These are phyloP conservation scores for Myxozyma sirexii DNA, from an alignment of 805 yeast species.

Conservation along the genomic window DNA sequence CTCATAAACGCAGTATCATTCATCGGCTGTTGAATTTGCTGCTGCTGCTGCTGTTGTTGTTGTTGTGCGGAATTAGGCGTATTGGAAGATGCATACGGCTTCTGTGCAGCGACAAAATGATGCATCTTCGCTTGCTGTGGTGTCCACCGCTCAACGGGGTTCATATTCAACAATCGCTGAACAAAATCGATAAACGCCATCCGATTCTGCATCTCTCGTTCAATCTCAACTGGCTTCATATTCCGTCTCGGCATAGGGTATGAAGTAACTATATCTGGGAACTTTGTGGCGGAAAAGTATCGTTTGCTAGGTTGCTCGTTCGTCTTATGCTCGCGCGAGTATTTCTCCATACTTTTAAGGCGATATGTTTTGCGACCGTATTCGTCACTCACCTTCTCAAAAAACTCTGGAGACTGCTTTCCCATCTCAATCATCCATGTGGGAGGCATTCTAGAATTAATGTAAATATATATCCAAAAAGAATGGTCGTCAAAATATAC, in stretches of 20 bases:
- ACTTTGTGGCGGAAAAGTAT: constrained; percentile 67
- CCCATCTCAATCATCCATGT: constrained; percentile 98
- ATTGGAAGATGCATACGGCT: background rate
- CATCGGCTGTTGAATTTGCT: background rate
- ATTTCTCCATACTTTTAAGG: constrained; percentile 57
- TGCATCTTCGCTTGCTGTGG: constrained; percentile 94
- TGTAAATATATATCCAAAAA: background rate
- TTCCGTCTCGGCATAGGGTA: constrained; percentile 54
- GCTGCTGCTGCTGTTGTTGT: constrained; percentile 18
- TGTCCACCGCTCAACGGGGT: constrained; percentile 94
- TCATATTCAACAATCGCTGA: constrained; percentile 72
- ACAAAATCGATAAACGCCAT: constrained; percentile 75
- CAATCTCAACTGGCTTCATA: constrained; percentile 50
- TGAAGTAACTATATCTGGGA: constrained; percentile 73
- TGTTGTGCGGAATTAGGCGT: constrained; percentile 6
- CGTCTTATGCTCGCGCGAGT: constrained; percentile 47
- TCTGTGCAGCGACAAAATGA: constrained; percentile 66
- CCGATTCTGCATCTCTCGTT: constrained; percentile 70
- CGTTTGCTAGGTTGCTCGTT: constrained; percentile 80
- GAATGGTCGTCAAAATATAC: constrained; percentile 30
- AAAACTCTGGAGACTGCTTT: constrained; percentile 71
- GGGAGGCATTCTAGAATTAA: constrained; percentile 58
- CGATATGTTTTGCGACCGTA: constrained; percentile 44
- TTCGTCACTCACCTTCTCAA: constrained; percentile 51
- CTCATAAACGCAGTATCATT: background rate